Evolutionary conservation across 2,329 filamentous ascomycete genomes (phyloP), one percentile per base, ranked within the genome.

Genomic region (Ceratocystiopsis sp.): DNA sequence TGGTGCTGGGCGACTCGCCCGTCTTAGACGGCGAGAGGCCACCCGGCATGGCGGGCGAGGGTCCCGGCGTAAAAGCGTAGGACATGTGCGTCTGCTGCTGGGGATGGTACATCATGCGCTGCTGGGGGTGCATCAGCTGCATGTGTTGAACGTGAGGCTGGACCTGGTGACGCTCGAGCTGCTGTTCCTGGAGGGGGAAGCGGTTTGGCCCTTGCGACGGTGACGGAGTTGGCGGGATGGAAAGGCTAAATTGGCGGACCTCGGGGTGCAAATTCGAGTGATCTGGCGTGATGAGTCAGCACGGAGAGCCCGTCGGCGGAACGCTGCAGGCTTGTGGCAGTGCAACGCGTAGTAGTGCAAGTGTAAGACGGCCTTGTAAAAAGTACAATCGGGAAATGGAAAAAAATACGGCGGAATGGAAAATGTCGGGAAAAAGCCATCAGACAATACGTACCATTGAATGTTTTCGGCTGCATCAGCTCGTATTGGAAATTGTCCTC

Each of bases 251-350:
- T 32, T 64, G 59, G 39, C 66, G 63, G 51, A 73, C 67, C 48
- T 73, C 69, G 37, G 69, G 65, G 50, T 74, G 69, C 50, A 75
- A 71, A 45, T 74, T 55, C 9, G 69, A 70, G 19, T 70, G 71
- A 53, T 75, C 72, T 32, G 46, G 46, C 44, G 25, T 2, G 25
- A 58, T 54, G 69, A 70, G 58, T 64, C 67, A 48, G 66, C 66
- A 39, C 25, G 25, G 25, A 29, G 12, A 16, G 21, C 25, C 15
- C 21, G 13, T 39, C 15, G 17, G 16, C 12, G 17, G 11, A 37
- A n/a, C 29, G 21, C 34, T 15, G 5, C 13, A 35, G 34, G 14
- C 34, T 35, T 15, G 34, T 35, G 34, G n/a, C 14, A 35, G 34
- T 15, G 34, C 14, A 35, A 35, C 25, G 7, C 25, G 25, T 29